Evolutionary conservation across 345 rosid genomes (phyloP), one percentile per base, ranked within the genome.

Genomic region (Arabis hirsuta): DNA sequence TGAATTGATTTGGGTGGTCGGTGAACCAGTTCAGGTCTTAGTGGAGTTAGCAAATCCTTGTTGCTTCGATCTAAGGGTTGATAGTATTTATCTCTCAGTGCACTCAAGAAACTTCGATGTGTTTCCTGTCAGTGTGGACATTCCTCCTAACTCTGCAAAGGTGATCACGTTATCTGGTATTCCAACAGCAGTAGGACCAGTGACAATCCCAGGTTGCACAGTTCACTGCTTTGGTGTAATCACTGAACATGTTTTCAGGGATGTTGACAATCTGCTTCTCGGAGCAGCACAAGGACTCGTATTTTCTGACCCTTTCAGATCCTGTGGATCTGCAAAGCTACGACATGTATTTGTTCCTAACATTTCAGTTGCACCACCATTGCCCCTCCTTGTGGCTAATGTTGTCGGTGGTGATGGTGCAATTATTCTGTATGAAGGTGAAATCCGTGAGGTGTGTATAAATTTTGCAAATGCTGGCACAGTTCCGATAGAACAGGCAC

Each of bases 241-340:
- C 72, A 92, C 99, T 32, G 96, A 92, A 79, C 99, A 96, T 74
- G 83, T 81, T 53, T 96, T 92, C 73, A 88, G 71, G 82, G 99
- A 92, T 76, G 98, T 96, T 65, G 98, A 96, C 77, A 89, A 89
- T 83, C 85, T 96, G 77, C 99, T 96, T 59, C 96, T 84, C 53
- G 99, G 98, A 73, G 99, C 96, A 64, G 96, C 96, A 39, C 97
- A 90, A 79, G 99, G 99, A 67, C 96, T 96, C 78, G 99, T 96
- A 64, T 92, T 96, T 69, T 92, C 99, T 43, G 99, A 96, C 66
- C 99, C 99, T 67, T 96, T 96, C 78, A 82, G 96, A 70, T 86
- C 95, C 44, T 92, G 98, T 75, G 98, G 99, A 3, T 96, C 98
- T 70, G 83, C 85, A 53, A 92, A 85, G 83, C 79, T 90, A 79